These are phyloP conservation scores for Pseudopyricularia javanii DNA, from an alignment of 2,329 filamentous ascomycete species.

Conservation along the genomic window DNA sequence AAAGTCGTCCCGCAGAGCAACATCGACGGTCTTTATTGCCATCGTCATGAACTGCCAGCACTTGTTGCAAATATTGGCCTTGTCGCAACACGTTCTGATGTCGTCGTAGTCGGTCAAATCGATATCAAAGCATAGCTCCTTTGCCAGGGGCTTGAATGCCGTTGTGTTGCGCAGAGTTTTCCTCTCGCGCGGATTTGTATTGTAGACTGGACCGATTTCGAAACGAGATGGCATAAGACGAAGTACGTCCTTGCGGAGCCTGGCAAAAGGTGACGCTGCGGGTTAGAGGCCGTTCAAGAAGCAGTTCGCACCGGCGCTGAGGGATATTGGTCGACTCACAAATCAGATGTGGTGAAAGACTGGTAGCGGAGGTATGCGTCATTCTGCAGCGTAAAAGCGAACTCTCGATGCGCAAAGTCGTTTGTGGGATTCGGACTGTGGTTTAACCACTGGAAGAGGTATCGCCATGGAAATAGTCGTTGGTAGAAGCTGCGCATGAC, in stretches of 20 bases:
- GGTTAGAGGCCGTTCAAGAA: background rate
- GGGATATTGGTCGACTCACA: slow-evolving; percentile 21
- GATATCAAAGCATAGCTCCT: slow-evolving; percentile 98
- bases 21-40: slow-evolving; percentile 88
- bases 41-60: slow-evolving; percentile 98
- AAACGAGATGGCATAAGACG: slow-evolving; percentile 84
- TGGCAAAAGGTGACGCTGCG: slow-evolving; percentile 16
- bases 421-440: slow-evolving; percentile 75
- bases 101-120: slow-evolving; percentile 99
- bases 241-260: slow-evolving; percentile 82
- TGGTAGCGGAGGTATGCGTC: slow-evolving; percentile 91
- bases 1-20: slow-evolving; percentile 82
- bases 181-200: slow-evolving; percentile 81
- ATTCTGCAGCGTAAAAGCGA: slow-evolving; percentile 88
- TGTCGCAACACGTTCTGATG: slow-evolving; percentile 86
- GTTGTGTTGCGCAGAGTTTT: slow-evolving; percentile 73
- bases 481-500: slow-evolving; percentile 92
- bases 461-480: slow-evolving; percentile 86
- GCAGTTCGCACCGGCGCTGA: background rate
- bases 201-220: slow-evolving; percentile 97
- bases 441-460: slow-evolving; percentile 96
- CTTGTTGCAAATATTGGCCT: slow-evolving; percentile 83
- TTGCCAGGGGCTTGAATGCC: slow-evolving; percentile 75
- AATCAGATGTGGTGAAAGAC: slow-evolving; percentile 43
- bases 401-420: slow-evolving; percentile 89